Conservation (phyloP, 495 filamentous ascomycete species). For the Hypoxylon subgilvum region DNA sequence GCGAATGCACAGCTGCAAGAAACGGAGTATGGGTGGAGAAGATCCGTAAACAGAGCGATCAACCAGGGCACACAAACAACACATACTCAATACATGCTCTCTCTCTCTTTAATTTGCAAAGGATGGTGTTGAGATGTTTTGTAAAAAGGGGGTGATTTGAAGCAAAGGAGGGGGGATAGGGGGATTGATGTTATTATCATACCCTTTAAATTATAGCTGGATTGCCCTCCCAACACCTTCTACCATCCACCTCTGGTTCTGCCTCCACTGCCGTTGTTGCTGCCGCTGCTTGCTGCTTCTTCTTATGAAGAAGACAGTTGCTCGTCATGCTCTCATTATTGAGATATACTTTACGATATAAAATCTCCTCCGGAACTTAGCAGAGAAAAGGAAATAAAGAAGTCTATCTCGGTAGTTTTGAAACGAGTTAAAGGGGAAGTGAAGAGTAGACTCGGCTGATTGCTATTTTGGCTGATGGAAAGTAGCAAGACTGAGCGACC, state of each 20-base stretch:
- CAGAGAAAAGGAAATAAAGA: constrained; percentile 26
- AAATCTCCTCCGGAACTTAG: constrained; percentile 17
- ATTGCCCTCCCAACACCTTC: constrained; percentile 8
- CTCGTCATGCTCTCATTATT: constrained; percentile 37
- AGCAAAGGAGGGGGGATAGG: constrained; percentile 5
- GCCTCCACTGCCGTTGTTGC: constrained; percentile 15
- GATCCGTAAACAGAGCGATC: constrained; percentile 32
- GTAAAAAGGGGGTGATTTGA: constrained; percentile 8
- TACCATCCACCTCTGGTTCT: constrained; percentile 8
- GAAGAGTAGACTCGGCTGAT: constrained; percentile 14
- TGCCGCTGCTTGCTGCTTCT: constrained; percentile 19
- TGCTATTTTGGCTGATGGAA: constrained; percentile 19
- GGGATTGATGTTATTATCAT: constrained; percentile 44
- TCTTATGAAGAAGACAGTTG: constrained; percentile 35
- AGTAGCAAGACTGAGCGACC: constrained; percentile 22
- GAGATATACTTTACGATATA: constrained; percentile 36
- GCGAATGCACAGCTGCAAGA: constrained; percentile 35
- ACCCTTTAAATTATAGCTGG: constrained; percentile 38
- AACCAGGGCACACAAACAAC: constrained; percentile 35
- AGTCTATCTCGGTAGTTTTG: constrained; percentile 31
- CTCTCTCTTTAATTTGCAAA: constrained; percentile 25
- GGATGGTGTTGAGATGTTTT: constrained; percentile 30
- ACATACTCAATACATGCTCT: constrained; percentile 37
- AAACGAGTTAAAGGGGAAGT: constrained; percentile 6
- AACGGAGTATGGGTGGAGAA: constrained; percentile 35